These are phyloP conservation scores for Fusarium transvaalense DNA, from an alignment of 2,329 filamentous ascomycete genomes.

Conservation along the genomic window DNA sequence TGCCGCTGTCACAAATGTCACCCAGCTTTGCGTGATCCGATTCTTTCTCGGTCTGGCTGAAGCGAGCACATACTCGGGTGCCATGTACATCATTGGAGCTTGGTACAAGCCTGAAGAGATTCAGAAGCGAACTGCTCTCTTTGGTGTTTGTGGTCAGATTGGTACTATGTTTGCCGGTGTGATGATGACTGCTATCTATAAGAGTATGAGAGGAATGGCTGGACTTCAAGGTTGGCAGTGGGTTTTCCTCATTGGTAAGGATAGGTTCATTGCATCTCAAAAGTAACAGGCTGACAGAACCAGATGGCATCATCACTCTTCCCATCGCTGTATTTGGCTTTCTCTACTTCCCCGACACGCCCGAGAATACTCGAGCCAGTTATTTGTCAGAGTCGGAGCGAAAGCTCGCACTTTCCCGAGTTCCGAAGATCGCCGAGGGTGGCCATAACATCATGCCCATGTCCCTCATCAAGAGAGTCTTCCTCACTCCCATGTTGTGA, in stretches of 20 bases:
- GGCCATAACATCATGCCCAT: constrained; percentile 52
- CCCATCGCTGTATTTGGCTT: constrained; percentile 44
- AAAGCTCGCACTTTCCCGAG: constrained; percentile 46
- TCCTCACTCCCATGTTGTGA: constrained; percentile 48
- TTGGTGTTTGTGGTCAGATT: constrained; percentile 67
- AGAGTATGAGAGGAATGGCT: constrained; percentile 53
- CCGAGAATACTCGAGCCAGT: constrained; percentile 53
- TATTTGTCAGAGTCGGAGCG: constrained; percentile 53
- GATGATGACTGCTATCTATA: constrained; percentile 62
- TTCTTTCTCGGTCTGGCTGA: constrained; percentile 50
- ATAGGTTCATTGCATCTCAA: accelerated
- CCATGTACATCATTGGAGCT: constrained; percentile 55
- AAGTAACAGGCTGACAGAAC: accelerated
- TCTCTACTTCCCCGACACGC: constrained; percentile 41
- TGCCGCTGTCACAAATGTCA: constrained; percentile 49
- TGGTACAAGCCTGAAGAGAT: constrained; percentile 70
- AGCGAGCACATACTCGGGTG: constrained; percentile 49
- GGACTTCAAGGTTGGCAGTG: constrained; percentile 63
- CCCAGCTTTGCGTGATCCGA: constrained; percentile 48
- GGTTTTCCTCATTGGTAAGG: constrained; percentile 49
- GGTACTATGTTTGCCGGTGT: constrained; percentile 71
- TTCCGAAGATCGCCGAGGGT: constrained; percentile 51
- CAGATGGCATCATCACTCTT: constrained; percentile 44
- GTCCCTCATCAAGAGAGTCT: constrained; percentile 48
- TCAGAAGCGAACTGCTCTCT: constrained; percentile 70